These are phyloP conservation scores for Primulina tabacum DNA, from an alignment of 257 asterid genomes.

Conservation along the genomic window DNA sequence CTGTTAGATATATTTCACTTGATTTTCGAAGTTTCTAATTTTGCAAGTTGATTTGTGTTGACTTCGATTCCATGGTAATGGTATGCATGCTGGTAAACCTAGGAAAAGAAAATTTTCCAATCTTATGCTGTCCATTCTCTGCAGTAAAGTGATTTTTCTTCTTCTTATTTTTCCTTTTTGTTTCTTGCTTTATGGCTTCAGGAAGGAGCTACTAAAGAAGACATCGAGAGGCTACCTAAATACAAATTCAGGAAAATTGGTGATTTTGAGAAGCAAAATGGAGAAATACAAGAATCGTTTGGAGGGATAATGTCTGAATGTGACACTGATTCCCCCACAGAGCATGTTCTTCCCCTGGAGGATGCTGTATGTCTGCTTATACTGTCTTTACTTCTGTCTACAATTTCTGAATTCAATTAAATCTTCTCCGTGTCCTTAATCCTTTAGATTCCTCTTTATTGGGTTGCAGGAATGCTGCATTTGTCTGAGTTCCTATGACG, in stretches of 20 bases:
- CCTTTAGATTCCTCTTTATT: conserved; percentile 2
- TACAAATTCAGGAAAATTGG: conserved; percentile 83
- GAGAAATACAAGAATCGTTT: conserved; percentile 87
- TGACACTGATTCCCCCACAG: conserved; percentile 65
- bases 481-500: conserved; percentile 82
- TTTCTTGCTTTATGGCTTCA: conserved; percentile 31
- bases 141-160: conserved; percentile 3
- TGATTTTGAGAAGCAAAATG: conserved; percentile 88
- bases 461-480: conserved; percentile 87
- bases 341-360: conserved; percentile 82
- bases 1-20: neutral
- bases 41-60: neutral
- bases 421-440: neutral
- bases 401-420: neutral
- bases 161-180: neutral
- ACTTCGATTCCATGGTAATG: neutral
- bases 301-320: conserved; percentile 93
- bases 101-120: conserved; percentile 14
- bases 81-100: neutral
- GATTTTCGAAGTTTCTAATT: neutral
- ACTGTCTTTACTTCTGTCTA: neutral
- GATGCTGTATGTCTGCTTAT: conserved; percentile 65
- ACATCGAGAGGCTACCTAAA: conserved; percentile 77
- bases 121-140: conserved; percentile 15
- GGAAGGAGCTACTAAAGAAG: conserved; percentile 99